A percentile compares a stretch with the other conserved stretches of the same genome.
phyloP scores from a whole-genome alignment of 306 rosid species.

The Echinosophora koreensis region DNA sequence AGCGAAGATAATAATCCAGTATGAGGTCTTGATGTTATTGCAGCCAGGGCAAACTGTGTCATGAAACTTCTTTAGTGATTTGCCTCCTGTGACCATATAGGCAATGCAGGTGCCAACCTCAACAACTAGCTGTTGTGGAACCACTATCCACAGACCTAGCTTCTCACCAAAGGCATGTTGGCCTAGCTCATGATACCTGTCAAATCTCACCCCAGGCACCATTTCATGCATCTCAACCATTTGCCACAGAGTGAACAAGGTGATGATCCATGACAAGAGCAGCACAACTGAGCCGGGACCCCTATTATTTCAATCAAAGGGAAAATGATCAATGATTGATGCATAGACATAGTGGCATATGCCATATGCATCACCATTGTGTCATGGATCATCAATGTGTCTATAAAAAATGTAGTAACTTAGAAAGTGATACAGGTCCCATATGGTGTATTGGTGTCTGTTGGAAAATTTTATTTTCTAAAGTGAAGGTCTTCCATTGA shows the following conservation, averaged over 20 bases:
- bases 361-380: not conserved
- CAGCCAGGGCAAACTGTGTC: constrained; percentile 61
- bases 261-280: constrained; percentile 75
- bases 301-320: constrained; percentile 52
- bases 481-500: too few relatives aligned
- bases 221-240: constrained; percentile 97
- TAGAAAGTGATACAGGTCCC: too few relatives aligned
- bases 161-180: constrained; percentile 83
- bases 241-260: constrained; percentile 86
- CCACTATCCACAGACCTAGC: constrained; percentile 76
- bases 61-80: constrained; percentile 64
- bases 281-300: constrained; percentile 69
- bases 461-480: too few relatives aligned
- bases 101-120: constrained; percentile 79
- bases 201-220: constrained; percentile 84
- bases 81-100: constrained; percentile 81
- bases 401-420: not conserved
- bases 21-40: constrained; percentile 48
- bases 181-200: constrained; percentile 88
- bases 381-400: not conserved
- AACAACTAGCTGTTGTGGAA: constrained; percentile 78
- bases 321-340: not conserved
- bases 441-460: too few relatives aligned
- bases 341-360: not conserved
- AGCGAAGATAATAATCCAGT: constrained; percentile 69